Evolutionary conservation across 441 rosid genomes (phyloP), one percentile per base, ranked within the genome.

Genomic region (Sinapis alba): DNA sequence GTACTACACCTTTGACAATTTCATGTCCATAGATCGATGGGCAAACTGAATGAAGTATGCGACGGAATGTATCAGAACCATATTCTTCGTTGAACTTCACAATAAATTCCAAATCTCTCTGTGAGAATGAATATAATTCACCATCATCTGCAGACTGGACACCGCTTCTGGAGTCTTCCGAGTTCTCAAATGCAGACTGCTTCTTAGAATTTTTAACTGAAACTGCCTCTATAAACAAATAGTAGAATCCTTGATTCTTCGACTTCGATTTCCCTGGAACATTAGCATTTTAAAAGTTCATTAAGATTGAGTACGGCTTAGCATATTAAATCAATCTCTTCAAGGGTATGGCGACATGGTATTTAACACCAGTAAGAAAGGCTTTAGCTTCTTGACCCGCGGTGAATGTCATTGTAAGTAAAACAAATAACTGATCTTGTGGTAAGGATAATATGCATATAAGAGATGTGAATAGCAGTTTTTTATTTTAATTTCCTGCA

Each of bases 1-100:
- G 58, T 60, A 77, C 13, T 65, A 63, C 67, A 96, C 99, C 99
- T 90, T 96, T 96, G 69, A 96, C 99, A 80, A 89, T 88, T 84
- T 94, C 99, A 76, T 96, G 98, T 18, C 99, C 99, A 75, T 91
- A 93, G 50, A 96, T 96, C 59, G 98, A 96, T 45, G 99, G 99
- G 78, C 99, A 96, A 50, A 92, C 80, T 23, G 98, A 93, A 67
- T 93, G 98, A 77, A 93, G 86, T 68, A 93, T 76, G 80, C 89
- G 89, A 53, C 90, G 86, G 76, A 96, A 93, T 68, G 86, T 84
- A 76, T 93, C 97, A 71, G 92, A 82, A 71, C 96, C 94, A 83
- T 89, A 79, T 84, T 93, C 98, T 86, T 87, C 87, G n/a, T 84
- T 84, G 76, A 89, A 93, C 80, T 93, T 96, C 72, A 92, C 96